Evolutionary conservation across 257 asterid genomes (phyloP), one percentile per base, ranked within the genome.

Genomic region (Nicotiana attenuata): DNA sequence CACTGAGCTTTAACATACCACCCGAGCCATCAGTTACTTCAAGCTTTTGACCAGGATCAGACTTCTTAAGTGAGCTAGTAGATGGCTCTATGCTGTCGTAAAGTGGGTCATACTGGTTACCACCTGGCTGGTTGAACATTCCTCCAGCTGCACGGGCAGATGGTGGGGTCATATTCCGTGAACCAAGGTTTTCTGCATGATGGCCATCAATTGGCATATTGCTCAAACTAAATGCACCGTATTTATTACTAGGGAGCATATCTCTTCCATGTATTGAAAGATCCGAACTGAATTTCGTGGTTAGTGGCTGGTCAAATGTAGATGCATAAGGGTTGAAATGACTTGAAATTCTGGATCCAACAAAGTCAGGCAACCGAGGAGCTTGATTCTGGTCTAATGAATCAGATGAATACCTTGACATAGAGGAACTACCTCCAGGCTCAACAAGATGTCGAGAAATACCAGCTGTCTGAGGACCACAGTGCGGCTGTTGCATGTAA

Each of bases 21-120:
- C 89, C 94, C 47, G 93, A 91, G 85, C 90, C 96, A 81, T 86
- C 93, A 79, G 89, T 82, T 41, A 82, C 84, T 89, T 90, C 94
- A 75, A 52, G 83, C 82, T 87, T 91, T 78, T 81, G 83, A 73
- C 76, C 85, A 78, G 68, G 82, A 82, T 82, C 91, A 83, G 88
- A 83, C 86, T 86, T 88, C 83, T 75, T 81, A 55, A 82, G 80
- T 57, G 93, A 86, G 82, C 81, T 89, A 65, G 89, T 85, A 78
- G 94, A 82, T 78, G 93, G 95, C 85, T 94, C 99, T 76, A 96
- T 86, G 90, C 97, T 92, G 89, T 96, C 99, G 66, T 83, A 88
- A 33, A 94, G 93, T 7, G 99, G 99, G 87, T 96, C 97, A 85
- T 96, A 96, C 84, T 92, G 95, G 81, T 87, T 90, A 83, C 88